These are phyloP conservation scores for Apophysomyces variabilis DNA, from an alignment of 371 early-diverging fungal genomes.

Conservation along the genomic window DNA sequence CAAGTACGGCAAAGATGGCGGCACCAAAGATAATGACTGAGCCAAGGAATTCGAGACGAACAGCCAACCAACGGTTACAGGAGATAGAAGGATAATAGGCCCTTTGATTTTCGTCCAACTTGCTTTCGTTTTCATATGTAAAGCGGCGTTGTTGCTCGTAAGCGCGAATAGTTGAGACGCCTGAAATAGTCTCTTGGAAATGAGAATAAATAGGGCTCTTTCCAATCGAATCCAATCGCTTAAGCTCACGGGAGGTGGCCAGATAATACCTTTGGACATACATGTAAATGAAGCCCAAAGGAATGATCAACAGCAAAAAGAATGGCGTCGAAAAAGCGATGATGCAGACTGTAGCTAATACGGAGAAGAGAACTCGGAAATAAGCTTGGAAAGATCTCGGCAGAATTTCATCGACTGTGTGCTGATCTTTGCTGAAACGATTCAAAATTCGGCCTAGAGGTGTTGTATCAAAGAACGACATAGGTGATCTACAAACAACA, in stretches of 20 bases:
- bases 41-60: constrained; percentile 83
- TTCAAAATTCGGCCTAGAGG: constrained; percentile 88
- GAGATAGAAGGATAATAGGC: constrained; percentile 82
- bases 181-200: constrained; percentile 79
- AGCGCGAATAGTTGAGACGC: constrained; percentile 84
- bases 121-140: constrained; percentile 68
- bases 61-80: constrained; percentile 91
- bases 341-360: constrained; percentile 61
- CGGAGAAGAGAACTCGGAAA: constrained; percentile 53
- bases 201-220: constrained; percentile 86
- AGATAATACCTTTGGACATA: constrained; percentile 76
- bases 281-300: constrained; percentile 63
- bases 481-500: constrained; percentile 70
- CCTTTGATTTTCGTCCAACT: constrained; percentile 79
- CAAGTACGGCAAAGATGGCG: constrained; percentile 67
- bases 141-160: constrained; percentile 79
- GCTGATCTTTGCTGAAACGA: constrained; percentile 88
- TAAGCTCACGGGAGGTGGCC: constrained; percentile 75
- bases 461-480: constrained; percentile 88
- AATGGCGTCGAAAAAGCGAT: constrained; percentile 67
- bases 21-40: constrained; percentile 70
- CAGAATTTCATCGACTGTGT: constrained; percentile 80
- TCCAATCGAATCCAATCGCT: constrained; percentile 81
- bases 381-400: constrained; percentile 69
- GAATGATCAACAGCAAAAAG: constrained; percentile 61